Evolutionary conservation across 257 asterid genomes (phyloP), one percentile per base, ranked within the genome.

Genomic region (Primulina eburnea): DNA sequence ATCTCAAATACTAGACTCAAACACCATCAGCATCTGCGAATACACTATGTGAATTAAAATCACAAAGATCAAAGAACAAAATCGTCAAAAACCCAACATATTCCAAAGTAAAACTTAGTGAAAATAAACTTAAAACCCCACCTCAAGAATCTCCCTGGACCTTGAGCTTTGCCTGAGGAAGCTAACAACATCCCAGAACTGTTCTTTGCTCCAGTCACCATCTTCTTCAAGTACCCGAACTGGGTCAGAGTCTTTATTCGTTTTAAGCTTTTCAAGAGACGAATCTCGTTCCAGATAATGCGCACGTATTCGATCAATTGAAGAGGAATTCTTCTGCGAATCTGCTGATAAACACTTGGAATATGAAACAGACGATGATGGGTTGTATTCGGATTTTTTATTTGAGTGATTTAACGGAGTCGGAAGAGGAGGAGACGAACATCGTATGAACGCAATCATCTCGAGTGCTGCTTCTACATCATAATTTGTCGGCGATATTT

Each of bases 191-290:
- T 62, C 74, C 82, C 79, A 74, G 12, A 78, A 67, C 34, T 65
- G 68, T 59, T 74, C 71, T 5, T 71, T 26, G 65, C 74, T 74
- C 82, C 79, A 65, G 55, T 70, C 79, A 17, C 79, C 79, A 32
- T 78, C 79, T 14, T 70, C 64, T 47, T 60, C 16, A 18, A 74
- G 71, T 43, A 62, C 52, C 34, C 63, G 70, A 61, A 71, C 40
- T 43, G 75, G 68, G 71, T 78, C 65, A 3, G 40, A 40, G 10
- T 34, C 38, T 5, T 33, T 40, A 40, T 18, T 32, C 32, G 26
- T 52, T 17, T 59, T 52, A 33, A 18, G 18, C 24, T 56, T 65
- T 24, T 34, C 71, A 60, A 58, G 7, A 50, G 26, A 67, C 7
- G 63, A 56, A 24, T 29, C 7, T 62, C 67, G 32, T 32, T 28